Base-by-base conservation (phyloP, 148 eudicot genomes). In the Camellia granthamiana region DNA sequence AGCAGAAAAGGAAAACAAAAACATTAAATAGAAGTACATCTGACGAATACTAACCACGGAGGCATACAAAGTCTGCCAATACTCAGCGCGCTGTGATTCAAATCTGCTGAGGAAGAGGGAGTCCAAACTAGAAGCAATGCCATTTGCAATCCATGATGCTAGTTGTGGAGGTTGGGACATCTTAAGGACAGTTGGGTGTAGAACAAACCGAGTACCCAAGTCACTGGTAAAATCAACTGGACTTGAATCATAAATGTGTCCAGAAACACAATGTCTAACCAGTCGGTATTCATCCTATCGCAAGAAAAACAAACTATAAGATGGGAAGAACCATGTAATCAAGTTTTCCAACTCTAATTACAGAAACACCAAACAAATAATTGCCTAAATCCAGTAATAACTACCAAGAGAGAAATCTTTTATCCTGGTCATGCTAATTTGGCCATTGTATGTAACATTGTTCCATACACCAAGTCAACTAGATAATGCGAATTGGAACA, bases 21-120 rank as follows among this genome's bases (percentile, higher is more conserved):
- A 78, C 30, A 60, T 42, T 46, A 52, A 75, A 61, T 11, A 67
- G 65, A 16, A 44, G 19, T 58, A 44, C 69, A 76, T 58, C 49
- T 49, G 30, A 81, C 38, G 77, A 52, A 77, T 83, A 88, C 97
- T 86, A 86, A 96, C 99, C 58, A 90, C 89, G 49, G 99, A 87
- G 49, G 99, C 81, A 76, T 96, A 93, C 44, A 96, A 83, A 84
- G 98, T 96, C 85, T 93, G 98, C 99, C 99, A 96, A 84, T 88
- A 96, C 58, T 96, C 99, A 65, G 98, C 97, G 75, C 98, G 94
- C 42, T 93, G 93, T 49, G 90, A 82, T 83, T 93, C 99, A 80
- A 96, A 92, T 84, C 88, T 91, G 88, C 85, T 84, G 55, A 93
- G 92, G 84, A 96, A 96, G 64, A 96, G 84, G 77, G 93, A 84